These are phyloP conservation scores for Vaccinium myrtillus DNA, from an alignment of 148 eudicot genomes.

Conservation along the genomic window DNA sequence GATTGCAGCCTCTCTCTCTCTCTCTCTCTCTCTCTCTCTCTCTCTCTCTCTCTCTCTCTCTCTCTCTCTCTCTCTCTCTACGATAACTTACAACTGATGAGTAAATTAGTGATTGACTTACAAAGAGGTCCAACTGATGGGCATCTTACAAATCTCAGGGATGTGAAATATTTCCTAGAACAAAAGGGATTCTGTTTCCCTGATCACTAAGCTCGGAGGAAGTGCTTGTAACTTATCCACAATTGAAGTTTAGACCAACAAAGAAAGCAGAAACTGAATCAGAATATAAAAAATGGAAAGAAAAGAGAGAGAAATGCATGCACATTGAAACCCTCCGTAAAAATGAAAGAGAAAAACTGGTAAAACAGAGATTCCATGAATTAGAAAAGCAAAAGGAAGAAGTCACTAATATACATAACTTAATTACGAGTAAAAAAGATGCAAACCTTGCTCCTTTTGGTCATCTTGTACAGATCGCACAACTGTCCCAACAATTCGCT, in stretches of 20 bases:
- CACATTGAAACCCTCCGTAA: background rate
- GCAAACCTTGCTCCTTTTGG: conserved; percentile 90
- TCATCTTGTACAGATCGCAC: conserved; percentile 97
- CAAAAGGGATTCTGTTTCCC: background rate
- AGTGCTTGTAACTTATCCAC: background rate
- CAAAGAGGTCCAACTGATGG: background rate
- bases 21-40: no score
- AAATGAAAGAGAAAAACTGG: conserved; percentile 5
- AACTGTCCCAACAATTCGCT: conserved; percentile 91
- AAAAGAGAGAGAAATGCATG: background rate
- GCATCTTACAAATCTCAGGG: background rate
- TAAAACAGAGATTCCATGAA: conserved; percentile 4
- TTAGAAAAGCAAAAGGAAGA: background rate
- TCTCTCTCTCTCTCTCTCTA: no score
- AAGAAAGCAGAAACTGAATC: background rate
- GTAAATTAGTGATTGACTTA: background rate
- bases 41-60: no score
- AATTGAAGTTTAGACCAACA: background rate
- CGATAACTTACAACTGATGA: no score
- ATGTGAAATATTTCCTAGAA: background rate
- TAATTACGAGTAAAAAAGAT: conserved; percentile 9
- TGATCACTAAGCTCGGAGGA: background rate
- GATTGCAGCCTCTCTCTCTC: no score
- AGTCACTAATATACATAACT: background rate
- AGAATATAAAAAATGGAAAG: background rate